Base-by-base conservation (phyloP, 2,329 filamentous ascomycete genomes). In the Exophiala viscosa region DNA sequence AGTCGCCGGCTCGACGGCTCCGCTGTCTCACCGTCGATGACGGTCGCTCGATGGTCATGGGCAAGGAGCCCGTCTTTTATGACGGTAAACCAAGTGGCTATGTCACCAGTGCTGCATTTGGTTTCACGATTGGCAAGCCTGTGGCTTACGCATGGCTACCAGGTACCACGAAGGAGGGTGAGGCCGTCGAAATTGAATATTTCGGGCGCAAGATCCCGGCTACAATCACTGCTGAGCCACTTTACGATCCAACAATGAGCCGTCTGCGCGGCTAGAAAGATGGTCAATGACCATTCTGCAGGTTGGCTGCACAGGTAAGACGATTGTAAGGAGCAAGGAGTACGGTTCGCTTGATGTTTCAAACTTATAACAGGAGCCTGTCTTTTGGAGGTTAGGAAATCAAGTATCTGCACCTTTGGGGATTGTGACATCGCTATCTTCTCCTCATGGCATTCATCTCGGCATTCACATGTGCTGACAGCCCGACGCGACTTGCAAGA, bases 111-210 rank as follows among this genome's bases (percentile, higher is more conserved):
- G 76, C 82, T 1, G 80, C 78, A 0, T 85, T 84, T 60, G 82
- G 78, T 0, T 84, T 81, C 60, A 81, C 77, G 0, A 63, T 85
- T 8, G 67, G 79, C 20, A 82, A 78, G 64, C 81, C 82, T 0
- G 70, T 84, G 10, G 82, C 80, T 0, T 84, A 80, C 63, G 76
- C 80, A 0, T 83, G 80, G 69, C 66, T 85, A 10, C 80, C 81
- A 0, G 70, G 65, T 9, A 61, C 59, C 1, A 61, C 83, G 2
- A 52, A 48, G 0, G 74, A 79, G 39, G 80, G 80, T 0, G 70
- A 75, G 2, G 51, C 60, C 0, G 79, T 85, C 0, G 80, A 84
- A 61, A 73, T 85, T 50, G 80, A 83, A 60, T 85, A 85, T 62
- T 85, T 85, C 65, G 80, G 81, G 3, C 69, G 67, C 52, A 70